Evolutionary conservation across 202 grass and related monocot species (phyloP), one percentile per base, ranked within the genome.

Genomic region (Bolboschoenoplectus hybrid): DNA sequence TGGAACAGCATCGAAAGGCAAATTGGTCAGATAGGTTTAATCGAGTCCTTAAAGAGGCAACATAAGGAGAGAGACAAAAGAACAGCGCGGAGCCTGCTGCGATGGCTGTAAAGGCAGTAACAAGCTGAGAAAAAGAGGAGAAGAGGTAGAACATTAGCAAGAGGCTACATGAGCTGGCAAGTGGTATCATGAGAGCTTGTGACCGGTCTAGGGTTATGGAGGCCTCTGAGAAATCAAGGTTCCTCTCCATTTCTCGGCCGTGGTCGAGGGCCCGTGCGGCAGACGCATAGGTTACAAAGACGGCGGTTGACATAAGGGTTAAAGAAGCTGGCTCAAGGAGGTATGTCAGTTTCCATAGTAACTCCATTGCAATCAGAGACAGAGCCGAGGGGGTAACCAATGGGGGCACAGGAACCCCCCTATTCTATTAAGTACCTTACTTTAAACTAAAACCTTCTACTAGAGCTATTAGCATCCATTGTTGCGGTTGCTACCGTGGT

Each of bases 81-180:
- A 94, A 99, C 74, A 99, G 93, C 0, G 97, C 92, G 47, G 93
- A 91, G 1, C 47, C 88, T 34, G 97, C 92, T 14, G 97, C 92
- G 47, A 92, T 74, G 2, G 97, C 91, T 0, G 93, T 91, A 52
- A 99, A 99, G 38, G 90, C 90, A 0, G 90, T 97, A 14, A 99
- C 83, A 17, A 99, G 81, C 75, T 94, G 93, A 5, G 93, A 97
- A 26, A 99, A 90, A 35, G 92, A 99, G 16, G 97, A 94, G 92
- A 99, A 99, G 50, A 99, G 46, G 82, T 99, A 99, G 88, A 97
- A 99, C 93, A 96, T 93, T 9, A 97, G 81, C 64, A 99, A 63
- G 69, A 99, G 88, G 86, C 90, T 94, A 77, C 93, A 96, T 6
- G 97, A 99, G 63, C 93, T 97, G 39, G 92, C 91, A 17, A 99